Conservation (phyloP, 371 early-diverging fungal species). For the Synchytrium microbalum region DNA sequence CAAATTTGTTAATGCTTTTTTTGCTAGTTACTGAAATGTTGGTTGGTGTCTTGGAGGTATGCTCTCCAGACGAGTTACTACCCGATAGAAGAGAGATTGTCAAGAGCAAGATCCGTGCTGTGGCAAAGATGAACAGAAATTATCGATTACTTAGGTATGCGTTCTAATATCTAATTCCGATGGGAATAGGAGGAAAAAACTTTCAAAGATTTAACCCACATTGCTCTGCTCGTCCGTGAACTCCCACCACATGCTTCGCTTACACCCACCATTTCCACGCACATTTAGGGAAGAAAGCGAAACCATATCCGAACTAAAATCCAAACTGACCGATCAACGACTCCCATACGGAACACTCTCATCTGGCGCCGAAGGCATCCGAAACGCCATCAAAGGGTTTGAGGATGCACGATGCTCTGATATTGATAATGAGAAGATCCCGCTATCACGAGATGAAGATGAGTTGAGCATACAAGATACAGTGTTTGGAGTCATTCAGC, state of each 20-base stretch:
- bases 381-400: conserved; percentile 77
- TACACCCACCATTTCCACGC: not conserved
- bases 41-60: conserved; percentile 82
- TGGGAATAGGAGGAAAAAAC: not conserved
- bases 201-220: too few species aligned
- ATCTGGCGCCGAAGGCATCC: conserved; percentile 84
- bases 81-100: conserved; percentile 59
- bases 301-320: conserved; percentile 85
- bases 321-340: conserved; percentile 67
- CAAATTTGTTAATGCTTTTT: conserved; percentile 2
- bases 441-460: conserved; percentile 56
- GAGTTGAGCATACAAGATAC: too few species aligned
- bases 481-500: too few species aligned
- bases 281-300: conserved; percentile 66
- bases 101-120: conserved; percentile 83
- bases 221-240: too few species aligned
- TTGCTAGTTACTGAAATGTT: conserved; percentile 87
- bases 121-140: conserved; percentile 82
- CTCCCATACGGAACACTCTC: conserved; percentile 81
- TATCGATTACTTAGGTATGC: conserved; percentile 72
- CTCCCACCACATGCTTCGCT: not conserved
- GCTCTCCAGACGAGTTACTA: conserved; percentile 61
- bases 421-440: conserved; percentile 84
- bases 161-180: not conserved
- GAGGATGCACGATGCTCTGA: conserved; percentile 87